These are phyloP conservation scores for Cytospora paraplurivora DNA, from an alignment of 2,329 filamentous ascomycete genomes.

Conservation along the genomic window DNA sequence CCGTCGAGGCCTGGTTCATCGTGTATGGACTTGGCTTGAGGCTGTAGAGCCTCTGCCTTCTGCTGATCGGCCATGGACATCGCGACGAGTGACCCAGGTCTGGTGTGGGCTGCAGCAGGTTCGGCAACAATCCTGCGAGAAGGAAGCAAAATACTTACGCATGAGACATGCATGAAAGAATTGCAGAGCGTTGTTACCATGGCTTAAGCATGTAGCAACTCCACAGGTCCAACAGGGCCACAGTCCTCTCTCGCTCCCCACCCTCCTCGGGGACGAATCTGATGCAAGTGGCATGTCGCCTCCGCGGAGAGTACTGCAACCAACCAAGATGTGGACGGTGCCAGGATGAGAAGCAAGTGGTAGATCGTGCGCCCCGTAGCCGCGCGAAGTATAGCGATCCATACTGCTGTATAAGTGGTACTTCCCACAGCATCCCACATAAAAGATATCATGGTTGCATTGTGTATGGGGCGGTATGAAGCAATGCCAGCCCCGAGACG, in stretches of 20 bases:
- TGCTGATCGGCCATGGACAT: not conserved
- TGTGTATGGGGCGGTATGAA: not conserved
- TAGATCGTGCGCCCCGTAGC: not conserved
- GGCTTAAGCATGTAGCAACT: not conserved
- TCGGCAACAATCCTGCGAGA: not conserved
- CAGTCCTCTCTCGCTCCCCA: not conserved
- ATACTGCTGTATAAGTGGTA: constrained; percentile 30
- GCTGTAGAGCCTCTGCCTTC: constrained; percentile 1
- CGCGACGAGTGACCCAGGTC: not conserved
- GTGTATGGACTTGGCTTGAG: constrained; percentile 10
- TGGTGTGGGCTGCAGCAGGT: not conserved
- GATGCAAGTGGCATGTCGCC: not conserved
- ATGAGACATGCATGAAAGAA: not conserved
- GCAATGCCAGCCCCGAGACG: not conserved
- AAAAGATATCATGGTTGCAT: not conserved
- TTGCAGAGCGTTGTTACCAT: not conserved
- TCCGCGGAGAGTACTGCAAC: not conserved
- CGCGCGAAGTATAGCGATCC: not conserved
- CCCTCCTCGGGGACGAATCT: not conserved
- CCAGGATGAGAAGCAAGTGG: not conserved
- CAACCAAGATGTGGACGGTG: not conserved
- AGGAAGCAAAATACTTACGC: not conserved
- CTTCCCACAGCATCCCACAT: not conserved
- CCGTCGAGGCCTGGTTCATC: constrained; percentile 6
- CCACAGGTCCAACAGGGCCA: not conserved